Evolutionary conservation across 2,329 filamentous ascomycete species (phyloP).

Genomic region (Colletotrichum tamarilloi): DNA sequence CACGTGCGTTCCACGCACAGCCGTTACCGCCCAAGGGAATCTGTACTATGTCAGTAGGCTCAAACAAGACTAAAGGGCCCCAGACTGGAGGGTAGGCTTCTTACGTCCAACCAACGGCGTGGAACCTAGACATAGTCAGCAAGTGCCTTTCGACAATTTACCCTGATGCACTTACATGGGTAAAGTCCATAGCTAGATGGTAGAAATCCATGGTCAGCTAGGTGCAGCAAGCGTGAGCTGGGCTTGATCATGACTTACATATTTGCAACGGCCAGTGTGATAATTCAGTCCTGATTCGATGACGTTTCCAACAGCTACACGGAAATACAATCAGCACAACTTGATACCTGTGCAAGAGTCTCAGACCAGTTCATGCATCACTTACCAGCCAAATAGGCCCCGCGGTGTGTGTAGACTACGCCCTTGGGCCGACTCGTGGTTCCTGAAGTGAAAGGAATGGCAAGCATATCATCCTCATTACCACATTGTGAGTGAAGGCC

Average conservation of each 20-base stretch:
- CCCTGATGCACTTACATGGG: constrained; percentile 79
- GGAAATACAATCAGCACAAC: not conserved
- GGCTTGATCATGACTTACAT: constrained; percentile 49
- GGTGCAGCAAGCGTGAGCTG: not conserved
- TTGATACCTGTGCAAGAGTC: not conserved
- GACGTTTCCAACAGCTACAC: constrained; percentile 80
- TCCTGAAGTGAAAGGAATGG: constrained; percentile 92
- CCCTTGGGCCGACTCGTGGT: constrained; percentile 94
- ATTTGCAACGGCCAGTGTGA: constrained; percentile 76
- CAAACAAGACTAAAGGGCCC: not conserved
- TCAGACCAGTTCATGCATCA: no score
- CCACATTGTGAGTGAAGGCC: constrained; percentile 76
- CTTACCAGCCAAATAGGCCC: constrained; percentile 61
- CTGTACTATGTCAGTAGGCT: not conserved
- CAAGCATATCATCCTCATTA: constrained; percentile 84
- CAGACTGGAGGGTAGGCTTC: not conserved
- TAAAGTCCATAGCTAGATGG: constrained; percentile 78
- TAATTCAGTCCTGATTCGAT: constrained; percentile 89
- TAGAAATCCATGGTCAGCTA: not conserved
- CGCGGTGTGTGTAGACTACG: constrained; percentile 90
- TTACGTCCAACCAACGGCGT: constrained; percentile 78
- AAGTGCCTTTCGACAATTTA: constrained; percentile 46
- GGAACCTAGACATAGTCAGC: constrained; percentile 61
- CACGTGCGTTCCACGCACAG: constrained; percentile 80
- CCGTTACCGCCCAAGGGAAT: constrained; percentile 86